phyloP scores from a whole-genome alignment of 441 rosid genomes.

The Viola pubescens region DNA sequence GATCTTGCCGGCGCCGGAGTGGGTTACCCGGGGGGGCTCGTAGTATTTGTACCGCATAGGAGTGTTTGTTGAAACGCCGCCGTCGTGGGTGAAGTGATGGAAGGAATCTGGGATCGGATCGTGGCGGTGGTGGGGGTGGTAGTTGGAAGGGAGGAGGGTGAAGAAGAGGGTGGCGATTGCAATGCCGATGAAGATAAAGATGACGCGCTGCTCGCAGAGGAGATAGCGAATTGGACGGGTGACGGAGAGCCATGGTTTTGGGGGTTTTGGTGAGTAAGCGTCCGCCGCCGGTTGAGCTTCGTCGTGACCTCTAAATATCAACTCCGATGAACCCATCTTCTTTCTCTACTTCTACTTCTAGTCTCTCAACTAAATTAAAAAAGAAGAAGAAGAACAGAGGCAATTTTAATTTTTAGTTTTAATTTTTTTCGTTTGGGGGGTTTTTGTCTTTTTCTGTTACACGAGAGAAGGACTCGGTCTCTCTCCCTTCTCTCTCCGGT shows the following conservation, averaged over 20 bases:
- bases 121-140: conserved; percentile 5
- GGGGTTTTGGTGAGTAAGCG: conserved; percentile 75
- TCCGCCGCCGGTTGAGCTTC: conserved; percentile 53
- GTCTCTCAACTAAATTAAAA: not conserved
- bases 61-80: conserved; percentile 1
- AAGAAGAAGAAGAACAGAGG: not conserved
- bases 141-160: conserved; percentile 38
- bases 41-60: conserved; percentile 16
- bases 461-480: not conserved
- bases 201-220: conserved; percentile 78
- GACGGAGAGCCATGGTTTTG: conserved; percentile 66
- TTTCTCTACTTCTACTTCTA: not conserved
- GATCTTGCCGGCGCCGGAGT: conserved; percentile 51
- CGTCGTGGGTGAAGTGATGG: conserved; percentile 22
- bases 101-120: conserved; percentile 27
- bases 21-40: conserved; percentile 28
- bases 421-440: not conserved
- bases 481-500: not conserved
- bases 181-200: conserved; percentile 73
- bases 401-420: too few species aligned
- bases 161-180: conserved; percentile 65
- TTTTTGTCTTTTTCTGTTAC: not conserved
- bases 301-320: conserved; percentile 80
- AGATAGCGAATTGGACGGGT: conserved; percentile 59
- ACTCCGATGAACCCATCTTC: conserved; percentile 66